A percentile compares a stretch with the other conserved stretches of the same genome.
Conservation (phyloP, 352 stramenopile species). For the Globisporangium heterothallicum region DNA sequence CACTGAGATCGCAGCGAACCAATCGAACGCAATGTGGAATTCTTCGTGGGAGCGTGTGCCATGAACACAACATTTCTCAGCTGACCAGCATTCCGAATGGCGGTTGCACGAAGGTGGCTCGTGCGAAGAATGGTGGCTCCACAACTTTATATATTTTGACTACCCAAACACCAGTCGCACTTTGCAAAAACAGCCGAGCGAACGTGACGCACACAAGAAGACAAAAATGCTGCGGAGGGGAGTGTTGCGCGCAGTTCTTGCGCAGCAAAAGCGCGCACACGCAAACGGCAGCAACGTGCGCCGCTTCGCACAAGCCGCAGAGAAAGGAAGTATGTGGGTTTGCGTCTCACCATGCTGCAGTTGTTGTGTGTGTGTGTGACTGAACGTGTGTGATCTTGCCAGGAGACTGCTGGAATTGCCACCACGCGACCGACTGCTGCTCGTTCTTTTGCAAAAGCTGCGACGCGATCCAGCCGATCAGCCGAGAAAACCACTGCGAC, state of each 20-base stretch:
- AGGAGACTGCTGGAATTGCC: slow-evolving; percentile 79
- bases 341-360: too few relatives aligned
- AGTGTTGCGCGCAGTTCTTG: slow-evolving; percentile 16
- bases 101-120: slow-evolving; percentile 14
- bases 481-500: slow-evolving; percentile 56
- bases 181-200: too few relatives aligned
- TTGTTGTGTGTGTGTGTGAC: neutral
- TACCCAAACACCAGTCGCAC: neutral
- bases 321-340: slow-evolving; percentile 23
- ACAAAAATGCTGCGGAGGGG: slow-evolving; percentile 23
- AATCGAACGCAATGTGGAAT: too few relatives aligned
- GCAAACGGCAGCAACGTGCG: slow-evolving; percentile 5
- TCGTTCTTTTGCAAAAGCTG: slow-evolving; percentile 80
- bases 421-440: slow-evolving; percentile 75
- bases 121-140: too few relatives aligned
- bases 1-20: too few relatives aligned
- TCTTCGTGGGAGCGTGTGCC: too few relatives aligned
- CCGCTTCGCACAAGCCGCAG: slow-evolving; percentile 17
- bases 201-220: slow-evolving; percentile 9
- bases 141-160: too few relatives aligned
- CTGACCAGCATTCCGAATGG: too few relatives aligned
- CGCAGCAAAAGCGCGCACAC: slow-evolving; percentile 14
- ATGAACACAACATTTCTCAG: too few relatives aligned
- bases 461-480: slow-evolving; percentile 71
- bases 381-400: neutral